Base-by-base conservation (phyloP, 345 rosid species). In the Camelina neglecta region DNA sequence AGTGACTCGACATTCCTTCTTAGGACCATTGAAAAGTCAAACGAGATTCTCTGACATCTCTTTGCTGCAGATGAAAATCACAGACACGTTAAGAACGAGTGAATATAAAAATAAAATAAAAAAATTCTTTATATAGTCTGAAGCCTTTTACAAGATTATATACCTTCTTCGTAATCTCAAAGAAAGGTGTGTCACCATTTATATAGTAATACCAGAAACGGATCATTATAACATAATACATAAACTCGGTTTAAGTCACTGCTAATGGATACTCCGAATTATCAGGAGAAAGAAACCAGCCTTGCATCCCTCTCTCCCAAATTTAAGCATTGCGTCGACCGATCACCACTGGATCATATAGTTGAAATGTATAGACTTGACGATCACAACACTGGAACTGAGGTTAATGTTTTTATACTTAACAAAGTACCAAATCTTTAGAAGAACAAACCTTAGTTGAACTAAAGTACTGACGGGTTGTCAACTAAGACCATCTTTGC, bases 1-100 rank as follows among this genome's bases (percentile, higher is more conserved):
- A 68, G 63, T 66, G 62, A 60, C 79, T 71, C 66, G 67, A 81
- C 76, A 78, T 11, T 45, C 63, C 54, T 72, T 69, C 6, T 71
- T 58, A 5, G 58, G 65, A 72, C 73, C 77, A 71, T 50, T 50
- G 18, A 51, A 36, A 41, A 39, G 65, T 57, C 72, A 20, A 29
- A 62, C 48, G 1, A 53, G 11, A 54, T 11, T 51, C 44, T 73
- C 74, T 69, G 73, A 59, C 74, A 69, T 55, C 31, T 54, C 33
- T 69, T 44, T 42, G 33, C 50, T 61, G 69, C 75, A 76, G 58
- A 76, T 69, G 65, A 31, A 50, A 54, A 69, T 50, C 62, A 44
- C 48, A 7, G 38, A 35, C 8, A 18, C 33, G 2, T 51, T 51
- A 35, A 4, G 8, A 33, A 48, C 44, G 20, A 11, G 12, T 65